Evolutionary conservation across 176 grass and related monocot species (phyloP).

Genomic region (Oryza glaberrima): DNA sequence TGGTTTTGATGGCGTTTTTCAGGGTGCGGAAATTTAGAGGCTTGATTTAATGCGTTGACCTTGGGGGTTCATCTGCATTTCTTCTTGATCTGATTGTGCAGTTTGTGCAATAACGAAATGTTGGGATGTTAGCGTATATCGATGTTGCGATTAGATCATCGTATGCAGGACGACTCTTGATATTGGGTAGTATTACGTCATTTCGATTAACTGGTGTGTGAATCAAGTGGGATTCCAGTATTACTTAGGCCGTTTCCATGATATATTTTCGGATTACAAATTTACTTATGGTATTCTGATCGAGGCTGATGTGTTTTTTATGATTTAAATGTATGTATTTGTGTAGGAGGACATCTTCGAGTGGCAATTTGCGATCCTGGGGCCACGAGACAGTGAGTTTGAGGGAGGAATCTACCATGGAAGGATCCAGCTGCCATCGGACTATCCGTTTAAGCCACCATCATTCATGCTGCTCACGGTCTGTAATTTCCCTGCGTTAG

Average conservation of each 20-base stretch:
- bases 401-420: conserved; percentile 98
- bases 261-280: not conserved
- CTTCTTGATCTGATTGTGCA: conserved; percentile 8
- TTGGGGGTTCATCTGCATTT: not conserved
- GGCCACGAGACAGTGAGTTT: conserved; percentile 88
- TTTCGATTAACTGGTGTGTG: not conserved
- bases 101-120: not conserved
- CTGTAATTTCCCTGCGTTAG: conserved; percentile 16
- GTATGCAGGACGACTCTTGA: not conserved
- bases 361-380: conserved; percentile 97
- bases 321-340: conserved; percentile 3
- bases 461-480: conserved; percentile 97
- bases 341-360: conserved; percentile 94
- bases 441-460: conserved; percentile 96
- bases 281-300: not conserved
- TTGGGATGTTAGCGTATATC: not conserved
- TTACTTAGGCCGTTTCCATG: not conserved
- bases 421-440: conserved; percentile 87
- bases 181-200: not conserved
- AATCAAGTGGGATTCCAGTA: not conserved
- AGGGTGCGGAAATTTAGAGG: not conserved
- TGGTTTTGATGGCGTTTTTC: conserved; percentile 7
- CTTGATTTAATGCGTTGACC: not conserved
- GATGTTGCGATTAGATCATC: not conserved
- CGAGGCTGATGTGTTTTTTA: not conserved